Evolutionary conservation across 441 rosid genomes (phyloP).

Genomic region (Hypseocharis bilobata): DNA sequence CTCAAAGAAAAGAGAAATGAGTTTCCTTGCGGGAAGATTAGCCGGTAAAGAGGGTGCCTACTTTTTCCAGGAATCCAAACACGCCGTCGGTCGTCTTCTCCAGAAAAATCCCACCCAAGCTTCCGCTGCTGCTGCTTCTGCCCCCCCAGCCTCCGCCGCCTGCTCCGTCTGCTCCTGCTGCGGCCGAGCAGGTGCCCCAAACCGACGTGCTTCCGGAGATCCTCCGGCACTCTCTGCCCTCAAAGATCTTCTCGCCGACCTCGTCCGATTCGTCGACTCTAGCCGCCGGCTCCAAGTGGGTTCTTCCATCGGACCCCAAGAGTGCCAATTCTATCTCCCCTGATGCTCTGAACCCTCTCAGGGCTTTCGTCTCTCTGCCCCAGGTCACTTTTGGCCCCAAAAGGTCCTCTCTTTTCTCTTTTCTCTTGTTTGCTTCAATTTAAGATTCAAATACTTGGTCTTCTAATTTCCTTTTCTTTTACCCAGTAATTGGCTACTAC

Average conservation of each 20-base stretch:
- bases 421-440: neutral
- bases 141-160: too few relatives aligned
- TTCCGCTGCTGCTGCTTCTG: too few relatives aligned
- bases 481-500: neutral
- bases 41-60: conserved; percentile 88
- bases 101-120: conserved; percentile 48
- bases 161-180: conserved; percentile 18
- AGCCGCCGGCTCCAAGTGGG: conserved; percentile 65
- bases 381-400: conserved; percentile 83
- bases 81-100: conserved; percentile 70
- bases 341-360: conserved; percentile 67
- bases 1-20: conserved; percentile 50
- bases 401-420: conserved; percentile 36
- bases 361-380: conserved; percentile 67
- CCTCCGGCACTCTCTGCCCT: conserved; percentile 65
- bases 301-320: conserved; percentile 35
- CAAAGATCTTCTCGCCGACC: conserved; percentile 42
- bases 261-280: conserved; percentile 51
- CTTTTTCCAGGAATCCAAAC: conserved; percentile 79
- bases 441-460: too few relatives aligned
- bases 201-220: conserved; percentile 86
- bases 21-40: conserved; percentile 68
- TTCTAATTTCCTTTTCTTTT: neutral
- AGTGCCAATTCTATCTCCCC: conserved; percentile 33
- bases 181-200: conserved; percentile 23